Evolutionary conservation across 306 rosid genomes (phyloP).

Genomic region (Rosa multiflora): DNA sequence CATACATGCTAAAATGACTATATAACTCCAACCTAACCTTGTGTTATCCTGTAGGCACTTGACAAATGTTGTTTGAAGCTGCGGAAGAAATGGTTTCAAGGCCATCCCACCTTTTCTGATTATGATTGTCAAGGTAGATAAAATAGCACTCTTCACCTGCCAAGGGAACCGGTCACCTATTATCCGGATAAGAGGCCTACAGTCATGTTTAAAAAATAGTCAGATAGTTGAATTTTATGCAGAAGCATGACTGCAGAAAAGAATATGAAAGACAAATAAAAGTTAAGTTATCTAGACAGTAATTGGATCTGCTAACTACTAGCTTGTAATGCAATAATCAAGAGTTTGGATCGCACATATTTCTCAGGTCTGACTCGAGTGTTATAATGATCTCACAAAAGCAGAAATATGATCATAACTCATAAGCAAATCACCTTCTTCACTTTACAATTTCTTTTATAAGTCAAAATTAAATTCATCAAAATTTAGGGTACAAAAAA

Average conservation of each 20-base stretch:
- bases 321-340: not conserved
- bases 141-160: constrained; percentile 99
- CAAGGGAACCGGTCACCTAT: constrained; percentile 98
- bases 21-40: constrained; percentile 44
- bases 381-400: not conserved
- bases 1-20: not conserved
- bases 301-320: not conserved
- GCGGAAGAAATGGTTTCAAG: constrained; percentile 96
- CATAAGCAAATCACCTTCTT: not conserved
- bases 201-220: constrained; percentile 27
- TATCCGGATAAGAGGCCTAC: constrained; percentile 96
- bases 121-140: constrained; percentile 78
- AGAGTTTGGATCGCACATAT: not conserved
- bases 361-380: not conserved
- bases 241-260: not conserved
- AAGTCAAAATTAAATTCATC: not conserved
- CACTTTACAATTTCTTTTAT: not conserved
- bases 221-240: constrained; percentile 25
- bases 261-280: not conserved
- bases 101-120: constrained; percentile 86
- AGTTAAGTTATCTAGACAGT: not conserved
- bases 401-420: not conserved
- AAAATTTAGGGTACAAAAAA: not conserved
- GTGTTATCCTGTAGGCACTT: constrained; percentile 93
- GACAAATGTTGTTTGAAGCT: constrained; percentile 96